Evolutionary conservation across 176 grass and related monocot genomes (phyloP), one percentile per base, ranked within the genome.

Genomic region (Puya raimondii): DNA sequence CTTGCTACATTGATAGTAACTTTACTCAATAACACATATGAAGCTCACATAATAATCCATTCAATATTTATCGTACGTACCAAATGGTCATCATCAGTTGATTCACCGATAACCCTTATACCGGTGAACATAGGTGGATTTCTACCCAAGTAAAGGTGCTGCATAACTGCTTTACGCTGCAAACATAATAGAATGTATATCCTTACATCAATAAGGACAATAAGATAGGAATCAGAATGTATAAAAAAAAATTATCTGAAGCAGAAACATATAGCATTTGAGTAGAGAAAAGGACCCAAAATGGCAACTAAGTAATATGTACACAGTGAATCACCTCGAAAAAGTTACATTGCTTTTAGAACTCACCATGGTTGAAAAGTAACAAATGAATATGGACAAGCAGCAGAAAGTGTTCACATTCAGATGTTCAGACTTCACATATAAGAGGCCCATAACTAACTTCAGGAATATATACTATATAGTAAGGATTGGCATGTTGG

Each of bases 131-230:
- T 74, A 79, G 94, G 94, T 70, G 94, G 80, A 72, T 78, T 87
- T 69, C 89, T 97, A 50, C 94, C 94, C 94, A 97, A 83, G 80
- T 97, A 97, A 76, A 97, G 86, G 63, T 88, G 85, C 77, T 80
- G 84, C 76, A 93, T 21, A 82, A 67, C 77, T 88, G 89, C 89
- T 84, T 97, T 97, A 70, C 71, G 83, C 94, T 97, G 81, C 71
- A 82, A 58, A 76, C 47, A 48, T 23, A 49, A 23, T 25, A 50
- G 17, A 61, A 18, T 23, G 29, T 49, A 6, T 26, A 27, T 13
- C n/a, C 12, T 26, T 11, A 23, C 21, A 13, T 13, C 23, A 57
- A 9, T 21, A 64, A 2, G 56, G n/a, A 67, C 52, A 3, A 69
- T 61, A 68, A 79, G 29, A 47, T 12, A 17, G 68, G 29, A 65